phyloP scores from a whole-genome alignment of 2,329 filamentous ascomycete species.

The Alternaria sp. region DNA sequence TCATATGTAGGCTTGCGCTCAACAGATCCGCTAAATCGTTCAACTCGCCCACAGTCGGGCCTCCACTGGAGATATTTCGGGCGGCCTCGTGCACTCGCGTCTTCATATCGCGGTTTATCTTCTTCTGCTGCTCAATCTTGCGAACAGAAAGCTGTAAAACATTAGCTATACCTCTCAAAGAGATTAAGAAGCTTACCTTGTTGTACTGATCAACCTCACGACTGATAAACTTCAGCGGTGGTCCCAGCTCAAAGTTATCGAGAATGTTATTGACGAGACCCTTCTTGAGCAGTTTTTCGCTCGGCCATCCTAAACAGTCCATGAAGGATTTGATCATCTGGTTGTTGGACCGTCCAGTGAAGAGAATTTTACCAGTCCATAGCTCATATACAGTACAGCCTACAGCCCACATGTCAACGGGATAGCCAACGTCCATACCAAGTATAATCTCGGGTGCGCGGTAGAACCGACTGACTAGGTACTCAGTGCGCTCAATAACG shows the following conservation, averaged over 20 bases:
- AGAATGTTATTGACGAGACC: slow-evolving; percentile 72
- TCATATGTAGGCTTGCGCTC: slow-evolving; percentile 85
- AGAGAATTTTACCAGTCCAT: slow-evolving; percentile 96
- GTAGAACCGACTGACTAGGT: slow-evolving; percentile 96
- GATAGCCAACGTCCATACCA: slow-evolving; percentile 93
- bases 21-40: slow-evolving; percentile 86
- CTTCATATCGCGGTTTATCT: slow-evolving; percentile 73
- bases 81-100: slow-evolving; percentile 77
- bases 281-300: slow-evolving; percentile 84
- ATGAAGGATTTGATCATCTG: slow-evolving; percentile 97
- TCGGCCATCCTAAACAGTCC: slow-evolving; percentile 93
- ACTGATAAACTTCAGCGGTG: slow-evolving; percentile 84
- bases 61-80: slow-evolving; percentile 72
- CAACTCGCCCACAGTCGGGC: slow-evolving; percentile 74
- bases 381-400: slow-evolving; percentile 97
- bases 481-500: slow-evolving; percentile 84
- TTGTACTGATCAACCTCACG: slow-evolving; percentile 68
- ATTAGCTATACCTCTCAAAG: slow-evolving; percentile 20
- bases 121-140: slow-evolving; percentile 70
- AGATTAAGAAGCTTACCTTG: slow-evolving; percentile 32
- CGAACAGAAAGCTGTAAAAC: slow-evolving; percentile 68
- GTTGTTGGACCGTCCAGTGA: slow-evolving; percentile 94
- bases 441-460: slow-evolving; percentile 96
- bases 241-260: slow-evolving; percentile 65
- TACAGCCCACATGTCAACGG: slow-evolving; percentile 97